A percentile compares a stretch with the other conserved stretches of the same genome.
Evolutionary conservation across 2,329 filamentous ascomycete species (phyloP).

Genomic region (Fusarium musae): DNA sequence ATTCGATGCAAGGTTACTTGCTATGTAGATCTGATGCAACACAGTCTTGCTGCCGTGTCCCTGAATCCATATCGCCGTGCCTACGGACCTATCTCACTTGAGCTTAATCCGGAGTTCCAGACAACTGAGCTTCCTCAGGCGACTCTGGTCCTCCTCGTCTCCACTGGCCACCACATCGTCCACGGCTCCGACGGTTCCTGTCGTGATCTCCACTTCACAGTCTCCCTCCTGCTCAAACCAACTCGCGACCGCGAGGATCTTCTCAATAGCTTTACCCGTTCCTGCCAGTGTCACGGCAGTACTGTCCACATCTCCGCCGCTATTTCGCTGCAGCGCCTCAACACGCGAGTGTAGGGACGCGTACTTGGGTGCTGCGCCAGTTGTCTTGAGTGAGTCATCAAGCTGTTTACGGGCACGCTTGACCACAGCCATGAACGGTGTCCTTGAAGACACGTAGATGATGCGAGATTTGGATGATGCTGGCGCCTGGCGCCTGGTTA

Average conservation of each 20-base stretch:
- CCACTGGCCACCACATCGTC: slow-evolving; percentile 69
- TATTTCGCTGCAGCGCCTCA: slow-evolving; percentile 53
- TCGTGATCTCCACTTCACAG: slow-evolving; percentile 68
- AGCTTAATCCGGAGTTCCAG: slow-evolving; percentile 61
- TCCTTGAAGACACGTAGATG: slow-evolving; percentile 73
- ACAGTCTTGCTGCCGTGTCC: slow-evolving; percentile 2
- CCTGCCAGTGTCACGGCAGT: slow-evolving; percentile 68
- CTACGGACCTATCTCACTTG: slow-evolving; percentile 48
- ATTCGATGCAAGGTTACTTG: slow-evolving; percentile 21
- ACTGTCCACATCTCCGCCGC: slow-evolving; percentile 43
- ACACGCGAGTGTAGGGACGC: slow-evolving; percentile 60
- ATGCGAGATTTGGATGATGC: slow-evolving; percentile 57
- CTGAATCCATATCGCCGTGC: slow-evolving; percentile 14
- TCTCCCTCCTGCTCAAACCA: slow-evolving; percentile 73
- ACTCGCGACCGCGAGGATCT: slow-evolving; percentile 69
- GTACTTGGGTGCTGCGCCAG: slow-evolving; percentile 59
- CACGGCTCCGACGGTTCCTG: slow-evolving; percentile 71
- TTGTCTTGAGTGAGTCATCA: slow-evolving; percentile 58
- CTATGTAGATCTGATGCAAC: slow-evolving; percentile 8
- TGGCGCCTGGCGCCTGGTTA: slow-evolving; percentile 54
- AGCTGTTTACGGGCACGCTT: slow-evolving; percentile 74
- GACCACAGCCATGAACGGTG: slow-evolving; percentile 75
- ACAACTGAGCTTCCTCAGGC: slow-evolving; percentile 62
- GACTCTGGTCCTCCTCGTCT: slow-evolving; percentile 53
- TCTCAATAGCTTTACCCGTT: slow-evolving; percentile 73